Base-by-base conservation (phyloP, 2,329 filamentous ascomycete species). In the Aspergillus flavus region DNA sequence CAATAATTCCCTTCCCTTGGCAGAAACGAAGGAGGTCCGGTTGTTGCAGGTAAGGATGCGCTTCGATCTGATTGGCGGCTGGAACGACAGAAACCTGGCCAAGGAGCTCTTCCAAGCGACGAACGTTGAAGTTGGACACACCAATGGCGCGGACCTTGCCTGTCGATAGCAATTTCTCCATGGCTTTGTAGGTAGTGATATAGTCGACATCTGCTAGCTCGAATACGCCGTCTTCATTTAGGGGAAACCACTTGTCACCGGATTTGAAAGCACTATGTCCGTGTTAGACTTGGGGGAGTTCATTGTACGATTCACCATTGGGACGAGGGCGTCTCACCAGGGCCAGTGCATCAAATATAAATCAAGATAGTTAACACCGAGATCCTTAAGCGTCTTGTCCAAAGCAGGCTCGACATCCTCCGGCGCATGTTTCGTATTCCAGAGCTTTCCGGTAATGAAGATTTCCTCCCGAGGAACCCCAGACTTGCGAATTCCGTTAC, bases 401-500 rank as follows among this genome's bases (percentile, higher is more conserved):
- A 91, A 81, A 28, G 84, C 89, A 73, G 89, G 85, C 45, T 83
- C 79, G 32, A 89, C 89, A 65, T 86, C 84, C 80, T 90, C 87
- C 1, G 67, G 66, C 7, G 71, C 69, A 80, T 93, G 91, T 85
- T 89, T 91, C 57, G 89, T 85, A 84, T 94, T 93, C 83, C 92
- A 87, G 59, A 94, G 86, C 85, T 95, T 96, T 71, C 91, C 93
- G 58, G 92, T 94, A 62, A 91, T 77, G 84, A 87, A 92, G 75
- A 91, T 86, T 71, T 91, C 80, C 61, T 84, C 81, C 28, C 89
- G 85, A n/a, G 88, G 84, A 1, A 91, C 85, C 34, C 87, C 88
- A 3, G 86, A 86, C 56, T 85, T 85, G 68, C 82, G 83, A 75
- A 91, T 89, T 59, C 88, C 89, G 60, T 83, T 78, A 64, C 89